phyloP scores from a whole-genome alignment of 345 rosid species.

The Arabidopsis arenosa region DNA sequence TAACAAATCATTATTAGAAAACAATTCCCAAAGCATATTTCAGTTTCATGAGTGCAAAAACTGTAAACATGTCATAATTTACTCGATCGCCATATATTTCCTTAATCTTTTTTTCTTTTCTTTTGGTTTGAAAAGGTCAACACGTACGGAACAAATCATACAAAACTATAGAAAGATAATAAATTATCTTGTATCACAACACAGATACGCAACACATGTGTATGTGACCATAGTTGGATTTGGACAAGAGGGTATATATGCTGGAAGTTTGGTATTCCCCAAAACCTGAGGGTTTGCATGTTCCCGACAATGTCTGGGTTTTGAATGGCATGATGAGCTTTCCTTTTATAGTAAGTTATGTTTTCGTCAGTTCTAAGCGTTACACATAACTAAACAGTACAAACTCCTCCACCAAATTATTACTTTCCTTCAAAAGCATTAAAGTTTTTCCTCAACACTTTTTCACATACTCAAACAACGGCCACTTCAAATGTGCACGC shows the following conservation, averaged over 20 bases:
- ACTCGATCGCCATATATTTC: slow-evolving; percentile 35
- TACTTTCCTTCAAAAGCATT: slow-evolving; percentile 39
- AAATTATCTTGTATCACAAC: neutral
- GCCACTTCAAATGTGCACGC: slow-evolving; percentile 26
- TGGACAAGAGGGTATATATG: slow-evolving; percentile 40
- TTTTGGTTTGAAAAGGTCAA: slow-evolving; percentile 28
- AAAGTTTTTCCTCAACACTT: slow-evolving; percentile 23
- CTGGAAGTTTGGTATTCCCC: slow-evolving; percentile 54
- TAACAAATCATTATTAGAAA: slow-evolving; percentile 57
- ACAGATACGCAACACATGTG: slow-evolving; percentile 9
- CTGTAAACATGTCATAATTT: slow-evolving; percentile 44
- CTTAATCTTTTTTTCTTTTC: neutral
- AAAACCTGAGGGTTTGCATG: slow-evolving; percentile 77
- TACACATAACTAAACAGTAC: slow-evolving; percentile 52
- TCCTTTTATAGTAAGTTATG: slow-evolving; percentile 60
- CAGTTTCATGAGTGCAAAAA: slow-evolving; percentile 49
- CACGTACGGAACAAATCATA: slow-evolving; percentile 25
- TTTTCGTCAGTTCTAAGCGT: slow-evolving; percentile 59
- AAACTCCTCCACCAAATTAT: slow-evolving; percentile 46
- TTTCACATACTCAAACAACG: slow-evolving; percentile 32
- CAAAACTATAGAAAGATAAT: slow-evolving; percentile 7
- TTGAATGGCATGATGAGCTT: slow-evolving; percentile 73
- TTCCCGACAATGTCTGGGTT: slow-evolving; percentile 81
- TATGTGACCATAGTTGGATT: slow-evolving; percentile 38
- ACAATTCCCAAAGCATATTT: slow-evolving; percentile 63